phyloP scores from a whole-genome alignment of 805 yeast genomes.

The Lachancea cidri region DNA sequence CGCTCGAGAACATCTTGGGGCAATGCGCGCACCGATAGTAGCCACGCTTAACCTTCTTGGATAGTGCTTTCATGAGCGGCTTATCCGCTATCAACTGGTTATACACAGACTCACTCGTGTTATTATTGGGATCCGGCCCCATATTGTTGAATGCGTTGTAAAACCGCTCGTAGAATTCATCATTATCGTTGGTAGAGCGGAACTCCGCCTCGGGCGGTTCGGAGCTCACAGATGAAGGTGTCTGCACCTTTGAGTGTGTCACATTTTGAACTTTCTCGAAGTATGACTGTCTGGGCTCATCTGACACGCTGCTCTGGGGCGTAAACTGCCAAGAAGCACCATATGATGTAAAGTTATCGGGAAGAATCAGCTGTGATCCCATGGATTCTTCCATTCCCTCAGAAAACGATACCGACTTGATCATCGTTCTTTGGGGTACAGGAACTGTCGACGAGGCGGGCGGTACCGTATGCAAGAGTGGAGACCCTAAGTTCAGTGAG shows the following conservation, averaged over 20 bases:
- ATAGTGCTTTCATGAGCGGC: conserved; percentile 25
- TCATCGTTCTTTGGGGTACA: conserved; percentile 1
- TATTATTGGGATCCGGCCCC: neutral
- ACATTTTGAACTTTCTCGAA: conserved; percentile 1
- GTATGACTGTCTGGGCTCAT: conserved; percentile 1
- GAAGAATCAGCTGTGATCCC: neutral
- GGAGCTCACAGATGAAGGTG: neutral
- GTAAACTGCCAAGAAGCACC: conserved; percentile 5
- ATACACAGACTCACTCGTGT: conserved; percentile 10
- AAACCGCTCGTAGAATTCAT: conserved; percentile 4
- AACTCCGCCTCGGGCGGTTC: neutral
- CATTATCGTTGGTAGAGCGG: neutral
- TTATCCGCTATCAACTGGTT: conserved; percentile 28
- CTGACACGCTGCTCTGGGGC: conserved; percentile 4
- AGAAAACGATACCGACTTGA: conserved; percentile 7
- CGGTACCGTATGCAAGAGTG: neutral
- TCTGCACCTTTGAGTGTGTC: neutral
- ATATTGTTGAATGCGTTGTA: conserved; percentile 6
- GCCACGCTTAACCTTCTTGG: conserved; percentile 38
- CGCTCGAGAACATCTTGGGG: conserved; percentile 34
- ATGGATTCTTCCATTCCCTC: conserved; percentile 6
- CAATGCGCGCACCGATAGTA: conserved; percentile 46
- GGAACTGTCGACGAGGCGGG: neutral
- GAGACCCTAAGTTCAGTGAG: neutral
- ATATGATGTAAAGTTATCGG: neutral